These are phyloP conservation scores for Stevia rebaudiana DNA, from an alignment of 140 eudicot species.

Conservation along the genomic window DNA sequence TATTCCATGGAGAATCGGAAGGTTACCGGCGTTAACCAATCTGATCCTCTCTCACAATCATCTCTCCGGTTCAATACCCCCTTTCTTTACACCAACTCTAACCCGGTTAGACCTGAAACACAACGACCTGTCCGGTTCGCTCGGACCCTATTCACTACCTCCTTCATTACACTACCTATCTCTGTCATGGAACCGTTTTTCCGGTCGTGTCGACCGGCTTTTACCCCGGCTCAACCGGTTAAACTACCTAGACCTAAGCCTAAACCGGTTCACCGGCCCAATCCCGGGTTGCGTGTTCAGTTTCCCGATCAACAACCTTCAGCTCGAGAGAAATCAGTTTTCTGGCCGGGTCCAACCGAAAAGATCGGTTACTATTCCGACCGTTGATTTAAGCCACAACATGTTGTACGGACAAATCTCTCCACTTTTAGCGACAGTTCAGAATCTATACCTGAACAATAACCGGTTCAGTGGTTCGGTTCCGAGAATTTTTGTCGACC, in stretches of 20 bases:
- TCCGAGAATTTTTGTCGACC: neutral
- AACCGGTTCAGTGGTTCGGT: conserved; percentile 8
- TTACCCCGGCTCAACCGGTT: neutral
- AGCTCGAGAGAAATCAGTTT: neutral
- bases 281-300: neutral
- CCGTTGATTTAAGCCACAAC: conserved; percentile 10
- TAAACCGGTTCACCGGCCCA: conserved; percentile 10
- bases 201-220: neutral
- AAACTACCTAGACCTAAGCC: conserved; percentile 7
- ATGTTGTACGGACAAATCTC: neutral
- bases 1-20: neutral
- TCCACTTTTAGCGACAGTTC: neutral
- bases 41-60: conserved; percentile 7
- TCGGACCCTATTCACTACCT: neutral
- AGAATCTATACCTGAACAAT: neutral
- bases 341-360: neutral
- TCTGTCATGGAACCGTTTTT: conserved; percentile 1
- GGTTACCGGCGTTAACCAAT: neutral
- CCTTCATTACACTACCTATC: neutral
- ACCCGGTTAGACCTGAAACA: conserved; percentile 9
- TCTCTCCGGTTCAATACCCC: conserved; percentile 5
- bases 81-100: neutral
- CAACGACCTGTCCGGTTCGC: neutral
- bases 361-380: neutral
- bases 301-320: conserved; percentile 1